Conservation (phyloP, 495 filamentous ascomycete genomes). For the Choiromyces venosus region DNA sequence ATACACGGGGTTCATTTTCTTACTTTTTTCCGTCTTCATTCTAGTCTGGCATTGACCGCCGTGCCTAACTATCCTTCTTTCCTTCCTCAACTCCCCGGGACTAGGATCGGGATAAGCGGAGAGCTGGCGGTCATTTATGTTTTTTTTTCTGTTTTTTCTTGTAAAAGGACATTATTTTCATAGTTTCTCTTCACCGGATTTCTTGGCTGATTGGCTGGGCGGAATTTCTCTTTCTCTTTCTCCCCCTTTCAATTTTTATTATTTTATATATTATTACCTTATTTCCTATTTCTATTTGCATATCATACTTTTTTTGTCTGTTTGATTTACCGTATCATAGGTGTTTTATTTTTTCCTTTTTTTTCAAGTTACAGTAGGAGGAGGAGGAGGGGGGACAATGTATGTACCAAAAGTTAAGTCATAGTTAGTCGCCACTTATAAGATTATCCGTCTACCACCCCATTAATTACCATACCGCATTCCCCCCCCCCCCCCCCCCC, state of each 20-base stretch:
- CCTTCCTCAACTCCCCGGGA: background rate
- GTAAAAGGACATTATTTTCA: background rate
- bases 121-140: background rate
- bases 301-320: background rate
- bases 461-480: too few relatives aligned
- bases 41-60: background rate
- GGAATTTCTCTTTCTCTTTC: background rate
- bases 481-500: too few relatives aligned
- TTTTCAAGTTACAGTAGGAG: background rate
- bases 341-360: background rate
- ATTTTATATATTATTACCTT: background rate
- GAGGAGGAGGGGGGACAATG: background rate
- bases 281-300: background rate
- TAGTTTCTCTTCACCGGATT: background rate
- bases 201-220: too few relatives aligned
- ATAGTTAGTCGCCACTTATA: too few relatives aligned
- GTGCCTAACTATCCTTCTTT: background rate
- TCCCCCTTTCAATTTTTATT: background rate
- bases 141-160: background rate
- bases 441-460: too few relatives aligned
- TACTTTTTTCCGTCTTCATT: background rate
- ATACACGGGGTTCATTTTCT: background rate
- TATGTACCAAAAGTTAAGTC: too few relatives aligned
- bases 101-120: background rate
- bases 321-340: background rate